A percentile compares a stretch with the other conserved stretches of the same genome.
Conservation (phyloP, 2,329 filamentous ascomycete species). For the Pseudogymnoascus sp. region DNA sequence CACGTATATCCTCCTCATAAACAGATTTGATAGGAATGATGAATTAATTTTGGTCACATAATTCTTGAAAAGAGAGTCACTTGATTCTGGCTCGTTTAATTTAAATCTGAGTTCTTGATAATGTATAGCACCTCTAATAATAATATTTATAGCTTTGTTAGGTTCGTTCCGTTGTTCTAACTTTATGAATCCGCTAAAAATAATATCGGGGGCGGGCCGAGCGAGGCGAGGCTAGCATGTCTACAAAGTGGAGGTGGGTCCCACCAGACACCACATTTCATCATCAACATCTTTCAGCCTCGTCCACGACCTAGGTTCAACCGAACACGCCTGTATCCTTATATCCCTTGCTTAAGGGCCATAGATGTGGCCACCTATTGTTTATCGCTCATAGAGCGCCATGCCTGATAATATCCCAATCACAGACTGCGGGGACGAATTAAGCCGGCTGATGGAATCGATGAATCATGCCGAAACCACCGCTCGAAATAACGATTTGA, state of each 20-base stretch:
- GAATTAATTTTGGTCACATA: neutral
- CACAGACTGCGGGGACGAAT: conserved; percentile 2
- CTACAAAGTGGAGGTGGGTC: neutral
- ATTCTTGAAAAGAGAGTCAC: neutral
- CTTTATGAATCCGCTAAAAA: neutral
- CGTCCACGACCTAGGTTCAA: neutral
- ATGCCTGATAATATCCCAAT: neutral
- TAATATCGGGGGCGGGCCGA: neutral
- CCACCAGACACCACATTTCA: conserved; percentile 4
- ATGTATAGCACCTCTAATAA: neutral
- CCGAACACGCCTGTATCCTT: neutral
- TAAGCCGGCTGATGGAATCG: neutral
- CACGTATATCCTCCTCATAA: neutral
- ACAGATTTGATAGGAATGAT: neutral
- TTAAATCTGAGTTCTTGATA: neutral
- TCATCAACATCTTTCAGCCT: conserved; percentile 8
- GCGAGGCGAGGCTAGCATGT: conserved; percentile 1
- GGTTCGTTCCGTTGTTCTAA: neutral
- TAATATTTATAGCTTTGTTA: neutral
- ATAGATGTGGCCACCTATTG: neutral
- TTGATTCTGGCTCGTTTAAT: neutral
- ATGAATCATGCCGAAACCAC: conserved; percentile 2
- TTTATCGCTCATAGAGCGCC: conserved; percentile 3
- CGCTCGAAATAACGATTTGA: neutral
- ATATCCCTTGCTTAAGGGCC: neutral